Conservation (phyloP, 2,329 filamentous ascomycete species). For the Massarina eburnea region DNA sequence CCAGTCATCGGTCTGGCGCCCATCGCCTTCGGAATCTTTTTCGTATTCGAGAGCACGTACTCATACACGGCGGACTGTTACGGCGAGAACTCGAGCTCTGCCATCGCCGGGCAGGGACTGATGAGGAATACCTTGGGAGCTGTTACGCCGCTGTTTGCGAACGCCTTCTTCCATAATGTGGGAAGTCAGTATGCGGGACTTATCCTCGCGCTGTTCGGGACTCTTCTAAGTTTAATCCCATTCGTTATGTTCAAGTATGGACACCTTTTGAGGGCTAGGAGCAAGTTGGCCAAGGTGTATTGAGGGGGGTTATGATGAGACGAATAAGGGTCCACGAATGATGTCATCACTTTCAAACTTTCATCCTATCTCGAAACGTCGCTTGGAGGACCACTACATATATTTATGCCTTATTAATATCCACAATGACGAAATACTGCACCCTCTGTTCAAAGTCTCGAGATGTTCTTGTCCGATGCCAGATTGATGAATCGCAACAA, state of each 20-base stretch:
- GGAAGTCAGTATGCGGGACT: conserved; percentile 57
- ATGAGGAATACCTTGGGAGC: conserved; percentile 58
- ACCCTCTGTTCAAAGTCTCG: conserved; percentile 43
- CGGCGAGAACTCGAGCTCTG: conserved; percentile 47
- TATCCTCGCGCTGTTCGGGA: conserved; percentile 51
- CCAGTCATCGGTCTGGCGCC: conserved; percentile 53
- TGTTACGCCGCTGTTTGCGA: conserved; percentile 55
- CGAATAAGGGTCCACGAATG: not conserved
- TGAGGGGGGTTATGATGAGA: conserved; percentile 6
- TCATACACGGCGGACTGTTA: conserved; percentile 58
- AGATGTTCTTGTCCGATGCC: conserved; percentile 47
- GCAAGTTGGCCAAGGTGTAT: conserved; percentile 43
- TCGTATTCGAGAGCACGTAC: conserved; percentile 52
- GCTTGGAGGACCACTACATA: too few species aligned
- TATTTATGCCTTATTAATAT: not conserved
- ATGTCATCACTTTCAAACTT: not conserved
- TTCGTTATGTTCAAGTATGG: conserved; percentile 51
- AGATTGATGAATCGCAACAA: conserved; percentile 41
- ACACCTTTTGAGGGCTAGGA: conserved; percentile 41
- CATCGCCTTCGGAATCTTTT: conserved; percentile 58
- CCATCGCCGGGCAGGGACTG: conserved; percentile 55
- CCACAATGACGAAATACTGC: conserved; percentile 40
- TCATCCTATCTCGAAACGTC: too few species aligned
- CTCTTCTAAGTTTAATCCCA: conserved; percentile 45
- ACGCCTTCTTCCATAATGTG: conserved; percentile 56